Percentiles rank a stretch among this genome's conserved stretches.
Conservation (phyloP, 176 grass and related monocot genomes). For the Oryza brachyantha region DNA sequence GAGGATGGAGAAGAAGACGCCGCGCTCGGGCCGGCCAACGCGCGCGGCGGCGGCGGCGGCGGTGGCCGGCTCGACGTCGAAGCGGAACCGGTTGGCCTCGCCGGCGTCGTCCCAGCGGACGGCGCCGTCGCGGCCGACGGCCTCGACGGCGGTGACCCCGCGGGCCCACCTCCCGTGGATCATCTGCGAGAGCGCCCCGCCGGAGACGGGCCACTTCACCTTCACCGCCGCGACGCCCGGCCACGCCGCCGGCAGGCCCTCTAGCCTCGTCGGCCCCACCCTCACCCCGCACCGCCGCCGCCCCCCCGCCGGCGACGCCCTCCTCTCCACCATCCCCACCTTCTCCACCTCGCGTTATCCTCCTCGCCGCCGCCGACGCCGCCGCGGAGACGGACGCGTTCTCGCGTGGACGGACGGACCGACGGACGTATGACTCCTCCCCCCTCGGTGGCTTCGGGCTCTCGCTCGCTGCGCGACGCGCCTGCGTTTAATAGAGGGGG, state of each 20-base stretch:
- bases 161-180: constrained; percentile 42
- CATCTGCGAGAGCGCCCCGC: constrained; percentile 37
- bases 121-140: constrained; percentile 35
- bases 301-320: background rate
- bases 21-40: constrained; percentile 21
- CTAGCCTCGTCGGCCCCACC: constrained; percentile 51
- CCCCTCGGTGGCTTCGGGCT: background rate
- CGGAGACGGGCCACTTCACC: constrained; percentile 53
- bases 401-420: too few species aligned
- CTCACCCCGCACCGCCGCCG: constrained; percentile 39
- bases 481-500: constrained; percentile 39
- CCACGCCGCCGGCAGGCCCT: constrained; percentile 43
- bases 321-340: constrained; percentile 35
- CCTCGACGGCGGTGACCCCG: constrained; percentile 45
- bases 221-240: constrained; percentile 46
- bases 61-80: constrained; percentile 9
- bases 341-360: background rate
- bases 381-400: background rate
- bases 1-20: constrained; percentile 67
- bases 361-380: background rate
- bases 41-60: background rate
- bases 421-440: too few species aligned
- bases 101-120: constrained; percentile 44
- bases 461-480: too few species aligned
- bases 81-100: constrained; percentile 46